Conservation (phyloP, 441 rosid genomes). For the Manihot esculenta region DNA sequence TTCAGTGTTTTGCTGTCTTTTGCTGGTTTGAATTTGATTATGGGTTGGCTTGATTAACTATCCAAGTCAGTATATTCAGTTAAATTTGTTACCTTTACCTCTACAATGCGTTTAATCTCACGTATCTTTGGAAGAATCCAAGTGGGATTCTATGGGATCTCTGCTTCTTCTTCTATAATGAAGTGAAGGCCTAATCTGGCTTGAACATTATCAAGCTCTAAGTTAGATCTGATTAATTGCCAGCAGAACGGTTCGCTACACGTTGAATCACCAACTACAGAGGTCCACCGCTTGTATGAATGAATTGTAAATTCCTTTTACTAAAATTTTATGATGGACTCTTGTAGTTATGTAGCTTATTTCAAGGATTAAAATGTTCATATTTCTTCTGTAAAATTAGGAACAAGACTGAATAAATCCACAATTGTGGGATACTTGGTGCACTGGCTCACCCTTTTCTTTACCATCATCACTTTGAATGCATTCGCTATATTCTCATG, state of each 20-base stretch:
- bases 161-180: slow-evolving; percentile 1
- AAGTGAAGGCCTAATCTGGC: neutral
- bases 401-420: no score
- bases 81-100: neutral
- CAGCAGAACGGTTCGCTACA: neutral
- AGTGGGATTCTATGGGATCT: slow-evolving; percentile 19
- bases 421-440: no score
- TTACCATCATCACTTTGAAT: neutral
- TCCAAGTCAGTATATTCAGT: slow-evolving; percentile 3
- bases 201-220: slow-evolving; percentile 1
- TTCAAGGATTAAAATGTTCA: no score
- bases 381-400: no score
- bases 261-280: neutral
- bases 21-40: neutral
- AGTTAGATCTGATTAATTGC: neutral
- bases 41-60: slow-evolving; percentile 7
- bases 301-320: neutral
- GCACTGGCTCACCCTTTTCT: no score
- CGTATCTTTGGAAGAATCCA: neutral
- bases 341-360: neutral
- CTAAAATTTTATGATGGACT: neutral
- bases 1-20: neutral
- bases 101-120: neutral
- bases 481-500: slow-evolving; percentile 5
- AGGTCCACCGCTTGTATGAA: neutral